These are phyloP conservation scores for Termitomyces sp. DNA, from an alignment of 768 basidiomycete genomes.

Conservation along the genomic window DNA sequence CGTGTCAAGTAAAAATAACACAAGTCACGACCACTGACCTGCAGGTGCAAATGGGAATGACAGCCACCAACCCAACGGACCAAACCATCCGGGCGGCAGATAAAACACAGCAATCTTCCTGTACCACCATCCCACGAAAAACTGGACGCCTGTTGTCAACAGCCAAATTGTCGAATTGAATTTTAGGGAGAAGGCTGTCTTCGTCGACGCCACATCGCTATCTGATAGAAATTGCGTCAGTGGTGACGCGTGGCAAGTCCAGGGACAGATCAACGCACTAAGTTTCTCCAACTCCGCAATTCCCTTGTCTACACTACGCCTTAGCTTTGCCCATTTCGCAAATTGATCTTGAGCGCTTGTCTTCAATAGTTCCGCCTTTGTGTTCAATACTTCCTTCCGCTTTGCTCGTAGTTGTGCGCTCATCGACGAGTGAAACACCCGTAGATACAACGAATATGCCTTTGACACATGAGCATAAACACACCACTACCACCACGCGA, in stretches of 20 bases:
- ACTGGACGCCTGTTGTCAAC: conserved; percentile 82
- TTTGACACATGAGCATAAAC: conserved; percentile 20
- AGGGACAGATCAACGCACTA: conserved; percentile 52
- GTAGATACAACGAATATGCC: conserved; percentile 70
- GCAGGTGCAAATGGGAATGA: conserved; percentile 87
- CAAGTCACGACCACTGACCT: conserved; percentile 40
- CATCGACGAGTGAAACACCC: conserved; percentile 52
- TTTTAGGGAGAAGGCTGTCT: conserved; percentile 56
- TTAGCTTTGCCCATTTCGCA: conserved; percentile 95
- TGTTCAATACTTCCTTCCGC: conserved; percentile 72
- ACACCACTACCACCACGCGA: background rate
- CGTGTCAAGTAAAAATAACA: background rate
- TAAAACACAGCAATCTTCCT: conserved; percentile 89
- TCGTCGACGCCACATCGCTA: conserved; percentile 52
- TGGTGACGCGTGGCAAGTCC: background rate
- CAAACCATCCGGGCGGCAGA: conserved; percentile 87
- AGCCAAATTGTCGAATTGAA: conserved; percentile 78
- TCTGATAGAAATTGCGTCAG: conserved; percentile 38
- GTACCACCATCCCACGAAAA: conserved; percentile 88
- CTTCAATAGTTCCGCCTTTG: conserved; percentile 79
- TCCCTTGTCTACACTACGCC: conserved; percentile 88
- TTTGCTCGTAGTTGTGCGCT: conserved; percentile 60
- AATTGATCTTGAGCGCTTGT: conserved; percentile 98
- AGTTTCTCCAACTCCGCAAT: conserved; percentile 86
- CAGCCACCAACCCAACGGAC: conserved; percentile 83